Evolutionary conservation across 768 basidiomycete species (phyloP).

Genomic region (Suillus fuscotomentosus): DNA sequence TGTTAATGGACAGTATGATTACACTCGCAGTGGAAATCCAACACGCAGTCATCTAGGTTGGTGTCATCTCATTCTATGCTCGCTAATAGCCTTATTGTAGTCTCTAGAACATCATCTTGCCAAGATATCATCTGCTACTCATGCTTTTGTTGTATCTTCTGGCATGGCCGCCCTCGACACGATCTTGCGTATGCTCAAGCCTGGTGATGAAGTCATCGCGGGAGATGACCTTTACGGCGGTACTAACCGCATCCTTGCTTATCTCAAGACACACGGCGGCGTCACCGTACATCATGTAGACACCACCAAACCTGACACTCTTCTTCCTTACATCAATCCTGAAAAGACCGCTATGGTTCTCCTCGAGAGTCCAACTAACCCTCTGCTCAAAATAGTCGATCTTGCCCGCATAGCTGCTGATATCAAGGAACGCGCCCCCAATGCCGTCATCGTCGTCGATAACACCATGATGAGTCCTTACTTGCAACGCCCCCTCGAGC

Average conservation of each 20-base stretch:
- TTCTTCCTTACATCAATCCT: conserved; percentile 63
- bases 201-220: conserved; percentile 93
- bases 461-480: conserved; percentile 99
- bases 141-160: conserved; percentile 92
- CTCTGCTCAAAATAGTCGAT: conserved; percentile 92
- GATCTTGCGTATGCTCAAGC: conserved; percentile 90
- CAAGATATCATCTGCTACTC: conserved; percentile 88
- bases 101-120: conserved; percentile 90
- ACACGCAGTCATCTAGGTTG: conserved; percentile 92
- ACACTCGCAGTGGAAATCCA: conserved; percentile 93
- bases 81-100: conserved; percentile 1
- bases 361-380: conserved; percentile 96
- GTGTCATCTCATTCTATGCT: conserved; percentile 15
- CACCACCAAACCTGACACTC: conserved; percentile 70
- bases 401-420: conserved; percentile 78
- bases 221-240: conserved; percentile 98
- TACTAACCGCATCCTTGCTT: conserved; percentile 91
- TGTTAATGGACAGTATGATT: conserved; percentile 85
- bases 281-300: conserved; percentile 92
- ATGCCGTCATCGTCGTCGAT: conserved; percentile 87
- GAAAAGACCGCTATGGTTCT: conserved; percentile 86
- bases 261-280: conserved; percentile 84
- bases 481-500: conserved; percentile 90
- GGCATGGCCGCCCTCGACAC: conserved; percentile 98
- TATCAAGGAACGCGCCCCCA: conserved; percentile 78